These are phyloP conservation scores for Boletus semigastroideus DNA, from an alignment of 1,284 basidiomycete species.

Conservation along the genomic window DNA sequence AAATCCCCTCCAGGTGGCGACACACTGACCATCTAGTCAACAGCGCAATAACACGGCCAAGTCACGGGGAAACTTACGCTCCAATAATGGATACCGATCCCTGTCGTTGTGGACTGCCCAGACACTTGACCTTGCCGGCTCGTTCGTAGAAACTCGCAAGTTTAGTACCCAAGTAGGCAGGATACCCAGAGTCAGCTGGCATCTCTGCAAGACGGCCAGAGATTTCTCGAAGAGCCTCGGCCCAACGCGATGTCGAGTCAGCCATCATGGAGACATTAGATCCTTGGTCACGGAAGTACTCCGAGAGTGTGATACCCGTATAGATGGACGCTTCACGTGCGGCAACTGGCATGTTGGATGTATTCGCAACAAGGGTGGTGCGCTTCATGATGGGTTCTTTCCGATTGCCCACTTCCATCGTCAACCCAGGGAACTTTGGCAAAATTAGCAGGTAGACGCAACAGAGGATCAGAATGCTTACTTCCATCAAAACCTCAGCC, in stretches of 20 bases:
- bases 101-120: conserved; percentile 86
- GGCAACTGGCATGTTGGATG: conserved; percentile 99
- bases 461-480: conserved; percentile 33
- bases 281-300: conserved; percentile 99
- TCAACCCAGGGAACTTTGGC: conserved; percentile 88
- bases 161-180: conserved; percentile 96
- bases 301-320: conserved; percentile 98
- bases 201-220: conserved; percentile 99
- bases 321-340: conserved; percentile 99
- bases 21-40: conserved; percentile 56
- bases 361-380: conserved; percentile 98
- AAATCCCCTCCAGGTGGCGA: conserved; percentile 99
- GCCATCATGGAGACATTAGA: conserved; percentile 99
- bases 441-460: conserved; percentile 8
- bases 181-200: conserved; percentile 99
- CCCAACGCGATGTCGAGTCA: conserved; percentile 99
- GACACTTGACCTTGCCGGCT: conserved; percentile 93
- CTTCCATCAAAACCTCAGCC: conserved; percentile 97
- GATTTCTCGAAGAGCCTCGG: conserved; percentile 98
- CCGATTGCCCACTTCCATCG: conserved; percentile 86
- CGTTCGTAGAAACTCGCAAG: conserved; percentile 98
- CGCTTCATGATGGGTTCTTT: conserved; percentile 99
- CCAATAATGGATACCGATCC: conserved; percentile 99
- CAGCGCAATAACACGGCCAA: background rate
- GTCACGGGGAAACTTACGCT: conserved; percentile 66